Conservation (phyloP, 139 green algal species). For the Auxenochlorella pyrenoidosa region DNA sequence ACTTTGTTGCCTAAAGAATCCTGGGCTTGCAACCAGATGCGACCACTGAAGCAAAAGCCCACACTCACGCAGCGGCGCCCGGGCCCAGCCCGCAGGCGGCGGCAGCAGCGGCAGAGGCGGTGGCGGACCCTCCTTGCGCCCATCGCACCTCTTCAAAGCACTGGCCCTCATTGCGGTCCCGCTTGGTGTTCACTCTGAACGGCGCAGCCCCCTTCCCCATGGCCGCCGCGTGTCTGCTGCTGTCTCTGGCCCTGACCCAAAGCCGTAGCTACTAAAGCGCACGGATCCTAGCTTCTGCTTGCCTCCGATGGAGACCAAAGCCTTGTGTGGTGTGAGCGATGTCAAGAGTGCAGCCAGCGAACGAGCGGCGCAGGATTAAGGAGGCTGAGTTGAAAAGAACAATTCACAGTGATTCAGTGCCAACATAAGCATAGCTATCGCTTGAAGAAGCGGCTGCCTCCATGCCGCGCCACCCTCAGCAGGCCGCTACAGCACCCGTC, state of each 20-base stretch:
- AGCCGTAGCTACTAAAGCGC: neutral
- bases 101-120: neutral
- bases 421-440: no score
- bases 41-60: no score
- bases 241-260: neutral
- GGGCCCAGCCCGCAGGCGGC: no score
- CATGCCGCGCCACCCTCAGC: no score
- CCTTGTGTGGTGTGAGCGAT: no score
- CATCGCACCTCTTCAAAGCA: conserved; percentile 13
- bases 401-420: no score
- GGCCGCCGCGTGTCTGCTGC: neutral
- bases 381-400: no score
- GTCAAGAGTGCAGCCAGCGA: neutral
- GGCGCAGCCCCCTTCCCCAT: conserved; percentile 2
- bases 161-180: neutral
- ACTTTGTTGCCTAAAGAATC: no score
- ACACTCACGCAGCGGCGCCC: neutral
- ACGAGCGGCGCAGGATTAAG: neutral
- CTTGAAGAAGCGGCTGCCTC: no score
- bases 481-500: neutral
- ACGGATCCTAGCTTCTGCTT: no score
- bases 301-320: no score
- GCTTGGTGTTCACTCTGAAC: neutral
- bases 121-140: neutral
- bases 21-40: no score